Base-by-base conservation (phyloP, 306 rosid species). In the Ceratonia siliqua region DNA sequence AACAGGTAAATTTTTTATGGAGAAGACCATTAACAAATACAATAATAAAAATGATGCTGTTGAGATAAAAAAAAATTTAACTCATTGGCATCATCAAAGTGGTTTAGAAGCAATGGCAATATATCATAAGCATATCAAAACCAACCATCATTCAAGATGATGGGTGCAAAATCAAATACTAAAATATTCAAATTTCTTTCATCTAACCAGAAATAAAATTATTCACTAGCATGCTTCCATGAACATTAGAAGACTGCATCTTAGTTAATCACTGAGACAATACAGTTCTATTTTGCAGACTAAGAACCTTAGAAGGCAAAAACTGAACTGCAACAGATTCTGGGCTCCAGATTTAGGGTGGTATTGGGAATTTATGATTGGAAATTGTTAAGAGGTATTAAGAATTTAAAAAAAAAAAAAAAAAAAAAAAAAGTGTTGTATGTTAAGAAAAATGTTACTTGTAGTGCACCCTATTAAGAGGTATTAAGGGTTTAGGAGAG, bases 271-370 rank as follows among this genome's bases (percentile, higher is more conserved):
- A 74, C 12, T 42, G 2, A 1, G 2, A 9, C 12, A 42, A 42
- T 9, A 42, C 42, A 13, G 46, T 21, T 32, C 24, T 66, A 45
- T 14, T 38, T 43, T 24, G 64, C 57, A 28, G 32, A 67, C 15
- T 56, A n/a, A 79, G 74, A 66, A 39, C 46, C 41, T 35, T 6
- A 35, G 21, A 53, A 42, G 46, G 55, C 39, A 33, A 66, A 73
- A 18, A 8, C 55, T 46, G 48, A 73, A 66, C 25, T 43, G 24
- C 52, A 63, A 22, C 32, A 50, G 52, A 63, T 21, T 36, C 62
- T 62, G 49, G 14, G 8, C 32, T 46, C 38, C 21, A 50, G 30
- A 46, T 56, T 55, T 45, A 27, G 48, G 42, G 13, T 39, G 45
- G 54, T 17, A 39, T 35, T 73, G n/a, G 45, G 70, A 22, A 33